Percentiles rank a stretch among this genome's conserved stretches.
These are phyloP conservation scores for Porcisia deanei DNA, from an alignment of 208 protist species.

Conservation along the genomic window DNA sequence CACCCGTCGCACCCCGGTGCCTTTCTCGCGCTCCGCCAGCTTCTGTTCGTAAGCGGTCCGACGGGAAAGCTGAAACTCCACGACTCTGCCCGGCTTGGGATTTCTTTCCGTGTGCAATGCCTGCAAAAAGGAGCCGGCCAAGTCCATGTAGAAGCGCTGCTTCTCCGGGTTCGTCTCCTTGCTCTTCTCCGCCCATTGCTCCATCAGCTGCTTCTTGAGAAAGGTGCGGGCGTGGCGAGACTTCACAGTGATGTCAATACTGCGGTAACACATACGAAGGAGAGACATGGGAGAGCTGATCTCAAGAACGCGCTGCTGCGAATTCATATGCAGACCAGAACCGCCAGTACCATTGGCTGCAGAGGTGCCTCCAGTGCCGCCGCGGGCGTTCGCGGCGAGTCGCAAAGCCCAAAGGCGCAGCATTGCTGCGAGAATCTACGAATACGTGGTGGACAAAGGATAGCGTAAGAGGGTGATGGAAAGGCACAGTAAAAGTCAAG, in stretches of 20 bases:
- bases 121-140: constrained; percentile 84
- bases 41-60: constrained; percentile 73
- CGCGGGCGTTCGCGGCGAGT: not conserved
- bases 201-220: constrained; percentile 80
- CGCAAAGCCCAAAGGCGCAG: constrained; percentile 12
- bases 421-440: not conserved
- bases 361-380: not conserved
- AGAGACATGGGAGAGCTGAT: constrained; percentile 78
- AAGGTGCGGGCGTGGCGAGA: constrained; percentile 85
- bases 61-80: constrained; percentile 82
- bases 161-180: constrained; percentile 81
- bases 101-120: constrained; percentile 79
- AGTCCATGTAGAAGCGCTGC: constrained; percentile 90
- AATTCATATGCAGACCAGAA: constrained; percentile 52
- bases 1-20: constrained; percentile 38
- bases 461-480: not conserved
- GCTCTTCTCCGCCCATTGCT: constrained; percentile 70
- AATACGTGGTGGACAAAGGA: not conserved
- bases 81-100: constrained; percentile 66
- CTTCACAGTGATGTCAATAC: constrained; percentile 89
- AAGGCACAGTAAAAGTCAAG: not conserved
- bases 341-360: not conserved
- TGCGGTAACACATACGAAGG: constrained; percentile 92
- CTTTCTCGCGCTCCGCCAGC: constrained; percentile 55
- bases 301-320: constrained; percentile 80